Base-by-base conservation (phyloP, 2,329 filamentous ascomycete genomes). In the Penicillium sp. region DNA sequence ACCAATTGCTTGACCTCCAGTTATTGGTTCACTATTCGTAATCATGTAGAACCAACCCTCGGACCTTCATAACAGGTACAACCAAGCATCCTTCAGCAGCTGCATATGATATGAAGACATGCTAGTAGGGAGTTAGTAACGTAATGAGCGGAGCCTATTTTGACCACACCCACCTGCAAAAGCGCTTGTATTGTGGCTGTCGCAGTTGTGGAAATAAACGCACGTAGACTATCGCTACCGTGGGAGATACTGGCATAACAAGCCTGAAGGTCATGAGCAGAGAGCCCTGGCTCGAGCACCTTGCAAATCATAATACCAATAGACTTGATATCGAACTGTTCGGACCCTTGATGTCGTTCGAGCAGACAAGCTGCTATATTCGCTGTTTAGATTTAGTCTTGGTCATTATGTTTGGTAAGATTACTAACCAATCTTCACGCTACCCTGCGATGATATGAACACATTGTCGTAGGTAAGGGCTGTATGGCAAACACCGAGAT, bases 401-500 rank as follows among this genome's bases (percentile, higher is more conserved):
- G 2, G 50, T 53, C 19, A 37, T 41, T 15, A 37, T 53, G 0
- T 43, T 53, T 17, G 13, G 33, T 53, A 6, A 4, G 2, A 27
- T 23, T 21, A 42, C 50, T 45, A 47, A 47, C 51, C 51, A 43
- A 54, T 54, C 33, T 54, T 54, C n/a, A 54, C 51, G n/a, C 31
- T 54, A 23, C 51, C 51, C 40, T 54, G 17, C n/a, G 43, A 23
- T 47, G 42, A 54, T 35, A 54, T 48, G 10, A 54, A 54, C 5
- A 54, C 27, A 40, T 35, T 54, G 23, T 48, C n/a, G 15, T 27
- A 54, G 5, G 31, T 35, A 21, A 54, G 43, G 41, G 41, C 23
- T 23, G 42, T 54, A 45, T 54, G 33, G 33, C 23, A 54, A 47
- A 40, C 29, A 29, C 41, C 43, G 21, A 54, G 40, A 25, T 47